Base-by-base conservation (phyloP, 1,284 basidiomycete genomes). In the Earliella scabrosa region DNA sequence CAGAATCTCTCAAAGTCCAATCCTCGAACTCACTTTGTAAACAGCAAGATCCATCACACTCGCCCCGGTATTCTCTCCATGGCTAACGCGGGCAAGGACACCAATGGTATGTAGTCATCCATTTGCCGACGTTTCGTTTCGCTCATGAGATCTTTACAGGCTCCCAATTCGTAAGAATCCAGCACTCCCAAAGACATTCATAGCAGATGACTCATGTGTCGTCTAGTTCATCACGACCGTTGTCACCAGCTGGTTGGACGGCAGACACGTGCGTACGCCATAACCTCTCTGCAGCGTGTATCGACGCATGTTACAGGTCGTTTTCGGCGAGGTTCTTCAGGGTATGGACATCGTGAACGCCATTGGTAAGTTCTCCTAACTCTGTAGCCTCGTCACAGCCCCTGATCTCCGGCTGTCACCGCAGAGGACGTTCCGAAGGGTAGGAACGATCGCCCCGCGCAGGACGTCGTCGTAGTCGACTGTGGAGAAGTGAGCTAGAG, bases 11-110 rank as follows among this genome's bases (percentile, higher is more conserved):
- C n/a, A n/a, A n/a, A n/a, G n/a, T n/a, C 21, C 13, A 21, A 40
- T 43, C 14, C 35, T 13, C 24, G 10, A 4, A 24, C 49, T 39
- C 21, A 46, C 26, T 29, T 47, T 50, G 36, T n/a, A 23, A 45
- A 50, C 54, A 90, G 90, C 80, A 93, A 95, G 82, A 88, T 96
- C 72, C 88, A 86, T 73, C 95, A 97, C 80, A 90, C 91, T 63
- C 86, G 82, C 40, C 85, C 91, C 53, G 95, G 94, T 66, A 81
- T 84, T 54, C 85, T 97, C 60, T 96, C 95, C 13, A 97, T 97
- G 95, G 94, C 95, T 56, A 98, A 97, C 71, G 88, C 95, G 62
- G 90, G 89, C 69, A 89, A 86, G 71, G 87, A 93, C 69, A 93
- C 92, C 6, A 93, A 93, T 64, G 92, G 90, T 89, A 68, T 56